phyloP scores from a whole-genome alignment of 768 basidiomycete species.

The Tephrocybe rancida region DNA sequence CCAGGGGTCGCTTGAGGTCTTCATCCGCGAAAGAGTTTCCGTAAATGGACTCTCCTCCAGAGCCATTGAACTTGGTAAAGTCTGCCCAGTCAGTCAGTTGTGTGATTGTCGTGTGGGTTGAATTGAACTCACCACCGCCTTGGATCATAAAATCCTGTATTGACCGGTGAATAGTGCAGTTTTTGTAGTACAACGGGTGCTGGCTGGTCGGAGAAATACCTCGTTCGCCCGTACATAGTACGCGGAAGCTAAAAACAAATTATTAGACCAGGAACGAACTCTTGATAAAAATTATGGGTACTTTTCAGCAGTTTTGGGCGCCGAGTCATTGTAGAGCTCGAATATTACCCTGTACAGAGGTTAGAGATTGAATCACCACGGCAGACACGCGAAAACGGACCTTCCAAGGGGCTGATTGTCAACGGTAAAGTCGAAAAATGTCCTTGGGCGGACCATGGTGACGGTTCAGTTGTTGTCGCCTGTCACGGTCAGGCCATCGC shows the following conservation, averaged over 20 bases:
- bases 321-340: constrained; percentile 73
- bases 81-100: constrained; percentile 37
- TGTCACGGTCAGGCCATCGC: constrained; percentile 11
- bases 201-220: constrained; percentile 65
- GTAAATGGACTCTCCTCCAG: constrained; percentile 83
- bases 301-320: constrained; percentile 85
- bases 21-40: constrained; percentile 79
- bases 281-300: constrained; percentile 26
- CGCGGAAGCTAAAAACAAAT: constrained; percentile 64
- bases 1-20: constrained; percentile 62
- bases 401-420: constrained; percentile 55
- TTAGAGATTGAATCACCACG: constrained; percentile 4
- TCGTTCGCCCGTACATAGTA: constrained; percentile 84
- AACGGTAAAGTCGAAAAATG: constrained; percentile 69
- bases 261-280: constrained; percentile 7
- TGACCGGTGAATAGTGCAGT: constrained; percentile 74
- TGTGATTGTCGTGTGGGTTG: background rate
- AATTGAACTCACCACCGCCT: constrained; percentile 59
- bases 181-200: constrained; percentile 83
- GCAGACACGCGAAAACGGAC: constrained; percentile 30
- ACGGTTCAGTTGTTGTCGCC: constrained; percentile 13
- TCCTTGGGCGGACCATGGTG: constrained; percentile 57
- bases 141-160: constrained; percentile 83
- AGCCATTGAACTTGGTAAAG: constrained; percentile 79
- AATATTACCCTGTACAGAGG: constrained; percentile 57